phyloP scores from a whole-genome alignment of 306 rosid genomes.

The Begonia loranthoides region DNA sequence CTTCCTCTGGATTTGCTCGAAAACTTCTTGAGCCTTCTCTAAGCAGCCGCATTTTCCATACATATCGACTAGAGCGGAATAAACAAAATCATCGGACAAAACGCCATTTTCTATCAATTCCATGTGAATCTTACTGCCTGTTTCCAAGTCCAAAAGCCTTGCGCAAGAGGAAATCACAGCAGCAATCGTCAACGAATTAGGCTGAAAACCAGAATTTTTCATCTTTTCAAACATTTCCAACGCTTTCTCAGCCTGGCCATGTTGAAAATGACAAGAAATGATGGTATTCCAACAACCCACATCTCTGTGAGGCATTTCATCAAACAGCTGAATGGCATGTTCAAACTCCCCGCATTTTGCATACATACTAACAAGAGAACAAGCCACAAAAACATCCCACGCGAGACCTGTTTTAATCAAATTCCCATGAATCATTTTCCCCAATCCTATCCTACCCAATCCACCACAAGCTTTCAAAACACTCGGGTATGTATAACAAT shows the following conservation, averaged over 20 bases:
- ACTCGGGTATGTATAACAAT: conserved; percentile 59
- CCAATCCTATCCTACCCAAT: conserved; percentile 26
- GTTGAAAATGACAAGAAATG: conserved; percentile 62
- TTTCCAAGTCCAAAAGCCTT: conserved; percentile 55
- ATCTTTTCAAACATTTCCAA: conserved; percentile 35
- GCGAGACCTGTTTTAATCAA: conserved; percentile 44
- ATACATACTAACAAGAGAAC: conserved; percentile 53
- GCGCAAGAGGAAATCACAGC: conserved; percentile 50
- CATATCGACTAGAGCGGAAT: conserved; percentile 72
- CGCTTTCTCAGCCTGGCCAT: conserved; percentile 38
- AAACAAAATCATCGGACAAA: conserved; percentile 27
- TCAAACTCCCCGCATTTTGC: conserved; percentile 44
- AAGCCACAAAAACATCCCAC: conserved; percentile 45
- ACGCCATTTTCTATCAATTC: conserved; percentile 27
- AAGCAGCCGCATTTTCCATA: conserved; percentile 73
- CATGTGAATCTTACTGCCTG: conserved; percentile 51
- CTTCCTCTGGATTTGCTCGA: conserved; percentile 50
- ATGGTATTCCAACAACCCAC: conserved; percentile 74
- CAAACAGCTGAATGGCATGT: conserved; percentile 36
- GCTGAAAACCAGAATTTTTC: conserved; percentile 46
- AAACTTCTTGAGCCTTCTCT: conserved; percentile 48
- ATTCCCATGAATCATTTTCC: conserved; percentile 36
- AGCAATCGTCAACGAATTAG: conserved; percentile 43
- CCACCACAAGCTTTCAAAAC: conserved; percentile 65
- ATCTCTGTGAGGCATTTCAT: conserved; percentile 64